Conservation (phyloP, 2,329 filamentous ascomycete genomes). For the Pseudogymnoascus sp. region DNA sequence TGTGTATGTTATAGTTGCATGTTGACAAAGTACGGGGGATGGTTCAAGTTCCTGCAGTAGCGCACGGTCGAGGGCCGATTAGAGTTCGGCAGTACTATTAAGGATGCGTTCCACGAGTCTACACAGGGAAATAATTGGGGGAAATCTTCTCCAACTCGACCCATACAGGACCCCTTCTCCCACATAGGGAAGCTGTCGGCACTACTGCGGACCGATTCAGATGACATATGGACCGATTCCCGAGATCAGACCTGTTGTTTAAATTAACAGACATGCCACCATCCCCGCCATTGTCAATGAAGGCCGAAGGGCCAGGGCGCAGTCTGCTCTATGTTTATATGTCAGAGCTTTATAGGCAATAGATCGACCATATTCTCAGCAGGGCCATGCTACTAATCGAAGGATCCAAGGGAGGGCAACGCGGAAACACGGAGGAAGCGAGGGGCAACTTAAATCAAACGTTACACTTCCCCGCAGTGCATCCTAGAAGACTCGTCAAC, state of each 20-base stretch:
- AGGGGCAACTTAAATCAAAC: neutral
- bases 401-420: neutral
- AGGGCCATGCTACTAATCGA: neutral
- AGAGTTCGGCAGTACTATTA: neutral
- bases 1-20: neutral
- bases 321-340: neutral
- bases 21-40: neutral
- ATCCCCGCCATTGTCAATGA: neutral
- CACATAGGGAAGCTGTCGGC: neutral
- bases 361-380: neutral
- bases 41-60: neutral
- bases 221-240: neutral
- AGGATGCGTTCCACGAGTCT: neutral
- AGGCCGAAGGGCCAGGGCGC: neutral
- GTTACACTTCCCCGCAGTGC: neutral
- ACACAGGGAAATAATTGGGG: neutral
- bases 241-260: neutral
- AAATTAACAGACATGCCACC: neutral
- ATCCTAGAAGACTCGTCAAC: neutral
- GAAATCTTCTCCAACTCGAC: neutral
- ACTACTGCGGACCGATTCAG: neutral
- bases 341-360: neutral
- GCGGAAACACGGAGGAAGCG: neutral
- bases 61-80: conserved; percentile 2
- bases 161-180: neutral